Percentiles rank a stretch among this genome's conserved stretches.
phyloP scores from a whole-genome alignment of 2,329 filamentous ascomycete genomes.

The Penicillium verrucosum region DNA sequence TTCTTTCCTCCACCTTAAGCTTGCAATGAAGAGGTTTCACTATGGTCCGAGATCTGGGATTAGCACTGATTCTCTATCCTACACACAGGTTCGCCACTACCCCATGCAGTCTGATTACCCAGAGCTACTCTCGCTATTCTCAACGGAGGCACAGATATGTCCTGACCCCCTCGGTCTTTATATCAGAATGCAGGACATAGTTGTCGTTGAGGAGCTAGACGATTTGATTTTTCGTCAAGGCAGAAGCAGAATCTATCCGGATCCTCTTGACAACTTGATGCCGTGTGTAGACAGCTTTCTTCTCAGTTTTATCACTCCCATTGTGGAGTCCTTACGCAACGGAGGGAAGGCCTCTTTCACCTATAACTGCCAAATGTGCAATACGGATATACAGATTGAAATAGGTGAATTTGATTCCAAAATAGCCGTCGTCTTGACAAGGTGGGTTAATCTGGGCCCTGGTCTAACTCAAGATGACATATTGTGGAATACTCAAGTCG shows the following conservation, averaged over 20 bases:
- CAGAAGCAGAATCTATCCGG: no score
- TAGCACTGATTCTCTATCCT: constrained; percentile 7
- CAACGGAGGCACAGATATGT: constrained; percentile 7
- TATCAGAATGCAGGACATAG: constrained; percentile 12
- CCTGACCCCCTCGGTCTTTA: constrained; percentile 6
- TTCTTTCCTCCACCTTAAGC: constrained; percentile 10
- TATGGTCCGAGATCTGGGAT: constrained; percentile 4
- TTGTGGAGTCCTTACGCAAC: neutral
- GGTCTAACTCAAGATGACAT: constrained; percentile 3
- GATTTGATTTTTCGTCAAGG: no score
- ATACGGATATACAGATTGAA: constrained; percentile 3
- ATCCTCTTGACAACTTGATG: no score
- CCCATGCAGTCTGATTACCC: no score
- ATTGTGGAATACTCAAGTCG: constrained; percentile 3
- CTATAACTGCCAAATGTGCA: constrained; percentile 3
- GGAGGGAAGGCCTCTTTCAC: neutral
- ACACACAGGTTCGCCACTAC: constrained; percentile 34
- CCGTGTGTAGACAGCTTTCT: no score
- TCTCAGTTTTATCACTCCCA: no score
- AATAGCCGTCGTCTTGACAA: constrained; percentile 5
- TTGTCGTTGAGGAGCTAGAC: neutral
- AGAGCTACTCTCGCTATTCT: constrained; percentile 5
- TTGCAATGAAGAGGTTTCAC: constrained; percentile 8
- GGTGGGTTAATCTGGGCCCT: constrained; percentile 9
- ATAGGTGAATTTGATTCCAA: neutral